Evolutionary conservation across 2,329 filamentous ascomycete genomes (phyloP), one percentile per base, ranked within the genome.

Genomic region (Chaetomium globosum): DNA sequence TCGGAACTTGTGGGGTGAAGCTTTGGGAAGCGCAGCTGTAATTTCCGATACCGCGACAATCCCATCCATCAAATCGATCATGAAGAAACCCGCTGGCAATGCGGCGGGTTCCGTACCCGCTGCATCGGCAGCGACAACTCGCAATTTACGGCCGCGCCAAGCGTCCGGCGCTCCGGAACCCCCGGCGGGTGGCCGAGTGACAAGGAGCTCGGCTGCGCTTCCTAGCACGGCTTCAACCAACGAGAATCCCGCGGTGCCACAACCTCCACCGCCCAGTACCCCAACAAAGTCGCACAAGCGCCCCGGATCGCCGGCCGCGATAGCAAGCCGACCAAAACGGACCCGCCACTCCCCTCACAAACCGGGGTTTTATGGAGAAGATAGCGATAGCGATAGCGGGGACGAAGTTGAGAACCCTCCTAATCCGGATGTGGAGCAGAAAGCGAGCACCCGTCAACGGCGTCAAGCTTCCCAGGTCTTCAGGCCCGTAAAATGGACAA

Each of bases 121-220:
- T 59, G 39, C 60, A 33, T 65, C 64, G 55, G 36, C 65, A 52
- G 56, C 56, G 51, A 57, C 59, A 48, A 58, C 60, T 26, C 68
- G 68, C 61, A 33, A 60, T 33, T 56, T 70, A 33, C 63, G 69
- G 64, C 69, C 67, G 54, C 70, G 70, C 70, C 70, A 67, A 71
- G 66, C 64, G 39, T 13, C 63, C 46, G 64, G 55, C 16, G 36
- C 23, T 57, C 66, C 63, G 68, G 61, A 55, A 46, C 13, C 33
- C 46, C 54, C 66, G 58, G 56, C 60, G 33, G 60, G 61, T 43
- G 64, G 61, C 53, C 66, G 69, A 56, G 58, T 68, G 5, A 71
- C 70, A 13, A 66, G 70, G 52, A 69, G 70, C 59, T 63, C 63
- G 19, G 61, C 66, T 36, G 55, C 61, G 12, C 26, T 61, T 30